These are phyloP conservation scores for Apiospora arundinis DNA, from an alignment of 2,329 filamentous ascomycete species.

Conservation along the genomic window DNA sequence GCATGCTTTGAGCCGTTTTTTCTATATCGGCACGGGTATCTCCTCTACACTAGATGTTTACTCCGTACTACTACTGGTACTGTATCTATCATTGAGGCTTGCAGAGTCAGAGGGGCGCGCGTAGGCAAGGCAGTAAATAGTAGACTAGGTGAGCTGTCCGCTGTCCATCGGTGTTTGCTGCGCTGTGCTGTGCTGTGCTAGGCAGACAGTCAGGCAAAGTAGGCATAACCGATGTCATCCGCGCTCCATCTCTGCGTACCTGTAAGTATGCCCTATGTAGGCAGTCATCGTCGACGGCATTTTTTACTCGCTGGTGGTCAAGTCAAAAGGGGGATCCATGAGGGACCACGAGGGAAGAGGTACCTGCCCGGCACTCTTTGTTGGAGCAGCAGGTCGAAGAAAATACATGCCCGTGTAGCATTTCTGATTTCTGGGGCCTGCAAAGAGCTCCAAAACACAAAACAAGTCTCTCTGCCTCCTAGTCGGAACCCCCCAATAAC, in stretches of 20 bases:
- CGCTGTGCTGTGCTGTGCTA: neutral
- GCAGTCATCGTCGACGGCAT: no score
- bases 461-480: constrained; percentile 9
- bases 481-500: constrained; percentile 12
- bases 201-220: neutral
- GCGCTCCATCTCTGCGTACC: no score
- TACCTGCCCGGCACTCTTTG: neutral
- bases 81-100: no score
- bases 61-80: no score
- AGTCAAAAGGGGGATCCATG: neutral
- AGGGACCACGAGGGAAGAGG: neutral
- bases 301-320: no score
- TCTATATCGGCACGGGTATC: neutral
- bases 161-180: neutral
- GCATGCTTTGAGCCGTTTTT: neutral
- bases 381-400: neutral
- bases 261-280: no score
- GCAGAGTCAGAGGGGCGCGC: no score
- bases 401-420: no score
- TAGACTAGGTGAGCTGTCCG: neutral
- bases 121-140: neutral
- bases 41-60: no score
- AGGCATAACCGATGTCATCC: neutral
- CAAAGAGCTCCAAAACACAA: constrained; percentile 3
- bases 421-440: neutral